A percentile compares a stretch with the other conserved stretches of the same genome.
These are phyloP conservation scores for Dicorynia guianensis DNA, from an alignment of 306 rosid genomes.

Conservation along the genomic window DNA sequence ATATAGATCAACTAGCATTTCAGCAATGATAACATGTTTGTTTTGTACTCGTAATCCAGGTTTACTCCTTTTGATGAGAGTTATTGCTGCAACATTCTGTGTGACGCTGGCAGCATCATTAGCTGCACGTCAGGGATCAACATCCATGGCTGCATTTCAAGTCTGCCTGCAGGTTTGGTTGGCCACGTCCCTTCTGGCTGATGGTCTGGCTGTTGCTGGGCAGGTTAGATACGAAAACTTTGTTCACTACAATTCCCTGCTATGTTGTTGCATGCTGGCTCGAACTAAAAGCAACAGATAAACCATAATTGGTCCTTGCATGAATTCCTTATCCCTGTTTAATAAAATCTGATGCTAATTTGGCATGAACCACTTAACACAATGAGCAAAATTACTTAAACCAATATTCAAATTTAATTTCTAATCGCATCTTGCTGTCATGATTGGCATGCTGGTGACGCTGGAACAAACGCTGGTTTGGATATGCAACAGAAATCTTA, in stretches of 20 bases:
- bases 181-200: conserved; percentile 93
- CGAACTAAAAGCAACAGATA: conserved; percentile 17
- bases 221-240: conserved; percentile 65
- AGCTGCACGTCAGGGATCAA: conserved; percentile 89
- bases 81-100: conserved; percentile 91
- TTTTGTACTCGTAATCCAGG: conserved; percentile 60
- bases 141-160: conserved; percentile 97
- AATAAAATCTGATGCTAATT: conserved; percentile 5
- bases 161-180: conserved; percentile 96
- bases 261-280: neutral
- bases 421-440: neutral
- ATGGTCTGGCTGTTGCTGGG: conserved; percentile 96
- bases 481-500: neutral
- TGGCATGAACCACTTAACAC: neutral
- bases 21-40: conserved; percentile 15
- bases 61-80: conserved; percentile 84
- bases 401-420: conserved; percentile 10
- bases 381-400: neutral
- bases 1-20: neutral
- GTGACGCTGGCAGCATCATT: conserved; percentile 92
- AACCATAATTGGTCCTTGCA: neutral
- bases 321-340: neutral
- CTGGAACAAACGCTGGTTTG: neutral
- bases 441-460: neutral
- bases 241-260: neutral